phyloP scores from a whole-genome alignment of 2,329 filamentous ascomycete genomes.

The Colletotrichum aenigma region DNA sequence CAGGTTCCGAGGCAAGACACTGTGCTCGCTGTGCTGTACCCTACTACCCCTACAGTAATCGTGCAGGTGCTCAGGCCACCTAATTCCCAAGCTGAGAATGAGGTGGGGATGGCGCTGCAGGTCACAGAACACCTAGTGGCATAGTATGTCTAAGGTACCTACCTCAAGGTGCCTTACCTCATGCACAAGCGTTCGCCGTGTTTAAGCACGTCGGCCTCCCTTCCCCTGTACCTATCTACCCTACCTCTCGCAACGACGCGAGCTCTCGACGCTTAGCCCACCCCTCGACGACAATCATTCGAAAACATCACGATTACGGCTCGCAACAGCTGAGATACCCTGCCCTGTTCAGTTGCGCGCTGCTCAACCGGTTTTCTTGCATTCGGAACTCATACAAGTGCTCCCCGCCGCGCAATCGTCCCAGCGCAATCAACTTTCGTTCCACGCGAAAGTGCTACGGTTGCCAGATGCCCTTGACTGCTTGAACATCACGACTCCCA shows the following conservation, averaged over 20 bases:
- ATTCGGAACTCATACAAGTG: neutral
- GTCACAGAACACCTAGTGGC: neutral
- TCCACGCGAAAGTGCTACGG: neutral
- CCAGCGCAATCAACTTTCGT: neutral
- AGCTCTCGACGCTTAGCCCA: neutral
- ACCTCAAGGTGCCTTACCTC: neutral
- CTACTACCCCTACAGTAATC: neutral
- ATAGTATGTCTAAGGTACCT: neutral
- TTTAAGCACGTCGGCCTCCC: neutral
- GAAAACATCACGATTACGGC: neutral
- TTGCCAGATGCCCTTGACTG: slow-evolving; percentile 33
- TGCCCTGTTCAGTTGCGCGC: neutral
- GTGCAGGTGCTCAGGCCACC: neutral
- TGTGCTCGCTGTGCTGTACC: neutral
- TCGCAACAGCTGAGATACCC: neutral
- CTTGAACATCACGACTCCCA: slow-evolving; percentile 22
- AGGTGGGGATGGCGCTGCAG: neutral
- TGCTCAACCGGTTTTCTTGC: neutral
- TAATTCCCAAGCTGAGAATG: neutral
- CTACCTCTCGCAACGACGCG: neutral
- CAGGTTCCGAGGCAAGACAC: neutral
- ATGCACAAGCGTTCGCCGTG: neutral
- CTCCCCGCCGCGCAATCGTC: neutral
- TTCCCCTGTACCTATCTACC: neutral
- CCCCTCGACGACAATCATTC: neutral